A percentile compares a stretch with the other conserved stretches of the same genome.
phyloP scores from a whole-genome alignment of 495 filamentous ascomycete genomes.

The Filosporella fistucella region DNA sequence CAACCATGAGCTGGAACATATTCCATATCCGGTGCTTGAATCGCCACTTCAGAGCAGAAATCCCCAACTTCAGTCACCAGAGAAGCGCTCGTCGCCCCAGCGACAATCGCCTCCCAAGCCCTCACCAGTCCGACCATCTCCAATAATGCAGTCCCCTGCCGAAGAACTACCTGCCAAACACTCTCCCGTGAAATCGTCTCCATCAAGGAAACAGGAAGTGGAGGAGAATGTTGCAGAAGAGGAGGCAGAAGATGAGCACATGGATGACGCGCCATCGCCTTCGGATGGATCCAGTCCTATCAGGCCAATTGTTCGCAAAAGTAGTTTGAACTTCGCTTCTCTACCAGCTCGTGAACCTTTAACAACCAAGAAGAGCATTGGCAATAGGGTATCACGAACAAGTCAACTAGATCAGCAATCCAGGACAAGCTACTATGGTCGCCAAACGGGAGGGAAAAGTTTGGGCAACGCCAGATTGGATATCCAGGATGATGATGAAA shows the following conservation, averaged over 20 bases:
- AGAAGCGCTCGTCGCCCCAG: constrained; percentile 14
- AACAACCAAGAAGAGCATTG: constrained; percentile 73
- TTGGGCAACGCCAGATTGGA: constrained; percentile 34
- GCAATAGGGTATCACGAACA: constrained; percentile 64
- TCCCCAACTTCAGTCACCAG: too few species aligned
- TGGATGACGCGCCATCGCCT: constrained; percentile 31
- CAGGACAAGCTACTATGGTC: constrained; percentile 60
- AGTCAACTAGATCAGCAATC: constrained; percentile 75
- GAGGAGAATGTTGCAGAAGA: not conserved
- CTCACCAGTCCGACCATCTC: not conserved
- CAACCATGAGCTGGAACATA: constrained; percentile 17
- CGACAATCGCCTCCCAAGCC: constrained; percentile 17
- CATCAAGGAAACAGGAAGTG: not conserved
- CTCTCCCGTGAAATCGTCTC: not conserved
- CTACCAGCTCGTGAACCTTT: constrained; percentile 88
- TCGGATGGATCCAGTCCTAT: constrained; percentile 32
- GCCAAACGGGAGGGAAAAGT: constrained; percentile 55
- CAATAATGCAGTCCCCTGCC: not conserved
- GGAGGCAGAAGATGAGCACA: constrained; percentile 11
- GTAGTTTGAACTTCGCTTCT: constrained; percentile 88
- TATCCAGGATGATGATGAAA: constrained; percentile 44
- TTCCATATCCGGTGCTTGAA: constrained; percentile 23
- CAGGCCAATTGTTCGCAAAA: constrained; percentile 65
- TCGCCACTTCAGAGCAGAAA: constrained; percentile 15
- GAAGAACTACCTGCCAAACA: not conserved